Base-by-base conservation (phyloP, 495 filamentous ascomycete species). In the Astrocystis sublimbata region DNA sequence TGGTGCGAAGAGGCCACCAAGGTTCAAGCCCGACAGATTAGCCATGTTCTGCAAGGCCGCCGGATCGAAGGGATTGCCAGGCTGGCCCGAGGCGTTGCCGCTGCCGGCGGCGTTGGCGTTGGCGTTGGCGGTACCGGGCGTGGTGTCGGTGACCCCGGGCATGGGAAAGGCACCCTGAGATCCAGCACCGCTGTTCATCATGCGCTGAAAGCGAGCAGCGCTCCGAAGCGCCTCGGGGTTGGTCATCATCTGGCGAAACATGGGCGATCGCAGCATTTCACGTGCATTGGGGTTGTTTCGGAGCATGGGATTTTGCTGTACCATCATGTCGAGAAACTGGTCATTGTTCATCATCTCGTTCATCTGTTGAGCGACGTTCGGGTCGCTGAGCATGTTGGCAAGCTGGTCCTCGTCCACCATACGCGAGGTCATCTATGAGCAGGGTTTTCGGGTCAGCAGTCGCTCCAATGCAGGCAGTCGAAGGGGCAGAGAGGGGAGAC, bases 281-380 rank as follows among this genome's bases (percentile, higher is more conserved):
- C 91, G 89, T 19, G 88, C 89, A 58, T 89, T 86, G 21, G 92
- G 92, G 77, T 92, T 91, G 60, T 88, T 85, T 52, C 91, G 90
- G 3, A 97, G 84, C 84, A 92, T 87, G 8, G 96, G 96, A 71
- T 93, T 96, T 51, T 88, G 84, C 60, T 89, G 83, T 58, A 96
- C 92, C 85, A 98, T 92, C 82, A 93, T 88, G 64, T 97, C 91
- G 64, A 98, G 83, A 71, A 98, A 88, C 13, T 85, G 83, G 9
- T 96, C 94, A 76, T 99, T 98, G 68, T 92, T 88, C 65, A 99
- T 85, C 30, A 93, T 92, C 75, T 97, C 96, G 74, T 93, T 94
- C 81, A 99, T 88, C 33, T 84, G 87, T 30, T 89, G 87, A 62
- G 89, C 85, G 50, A 96, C 86, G 64, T 88, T 82, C 15, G 96